A percentile compares a stretch with the other conserved stretches of the same genome.
Evolutionary conservation across 2,329 filamentous ascomycete species (phyloP).

Genomic region (Trichoderma sp.): DNA sequence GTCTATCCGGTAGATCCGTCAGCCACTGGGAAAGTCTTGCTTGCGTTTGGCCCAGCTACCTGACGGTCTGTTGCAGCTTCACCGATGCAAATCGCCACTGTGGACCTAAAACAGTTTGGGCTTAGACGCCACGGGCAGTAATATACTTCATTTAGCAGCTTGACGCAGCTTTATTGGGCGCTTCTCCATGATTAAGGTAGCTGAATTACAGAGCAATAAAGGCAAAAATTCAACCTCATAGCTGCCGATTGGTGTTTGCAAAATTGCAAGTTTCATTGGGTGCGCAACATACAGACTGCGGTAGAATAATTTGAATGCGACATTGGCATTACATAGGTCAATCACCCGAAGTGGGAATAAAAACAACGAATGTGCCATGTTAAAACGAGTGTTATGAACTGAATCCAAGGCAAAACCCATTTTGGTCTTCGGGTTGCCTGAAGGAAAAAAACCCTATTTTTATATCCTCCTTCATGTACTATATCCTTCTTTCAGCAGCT

Average conservation of each 20-base stretch:
- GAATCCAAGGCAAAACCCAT: neutral
- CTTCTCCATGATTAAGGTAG: neutral
- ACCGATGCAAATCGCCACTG: conserved; percentile 16
- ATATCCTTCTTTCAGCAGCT: neutral
- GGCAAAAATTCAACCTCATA: neutral
- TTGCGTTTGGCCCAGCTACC: neutral
- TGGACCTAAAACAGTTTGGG: neutral
- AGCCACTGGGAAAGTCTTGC: conserved; percentile 6
- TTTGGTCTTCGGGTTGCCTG: neutral
- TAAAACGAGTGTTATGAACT: neutral
- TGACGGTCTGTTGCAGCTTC: neutral
- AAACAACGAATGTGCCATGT: neutral
- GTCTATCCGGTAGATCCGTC: conserved; percentile 20
- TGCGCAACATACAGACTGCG: neutral
- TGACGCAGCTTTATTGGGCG: neutral
- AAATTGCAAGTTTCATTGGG: neutral
- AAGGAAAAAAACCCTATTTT: neutral
- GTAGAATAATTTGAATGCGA: neutral
- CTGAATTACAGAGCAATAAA: neutral
- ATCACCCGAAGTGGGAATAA: neutral
- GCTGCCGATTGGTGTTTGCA: neutral
- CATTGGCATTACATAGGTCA: neutral
- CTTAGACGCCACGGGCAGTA: conserved; percentile 14
- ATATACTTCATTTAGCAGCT: neutral
- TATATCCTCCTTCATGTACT: neutral